Evolutionary conservation across 768 basidiomycete genomes (phyloP), one percentile per base, ranked within the genome.

Genomic region (Suillus plorans): DNA sequence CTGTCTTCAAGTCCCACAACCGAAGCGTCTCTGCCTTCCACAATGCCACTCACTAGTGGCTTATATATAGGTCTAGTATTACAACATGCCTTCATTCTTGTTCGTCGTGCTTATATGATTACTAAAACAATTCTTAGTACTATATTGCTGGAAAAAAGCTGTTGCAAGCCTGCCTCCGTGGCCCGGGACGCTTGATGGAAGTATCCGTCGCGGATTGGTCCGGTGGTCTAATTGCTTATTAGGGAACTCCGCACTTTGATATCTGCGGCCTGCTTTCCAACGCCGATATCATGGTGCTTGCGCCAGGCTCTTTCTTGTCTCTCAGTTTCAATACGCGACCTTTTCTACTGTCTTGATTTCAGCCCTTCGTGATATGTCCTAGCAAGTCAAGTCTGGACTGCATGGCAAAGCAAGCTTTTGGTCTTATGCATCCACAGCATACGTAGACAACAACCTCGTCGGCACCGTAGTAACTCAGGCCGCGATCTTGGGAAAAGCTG

Each of bases 381-480:
- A 89, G 89, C 87, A 90, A 87, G 68, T 89, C 91, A 66, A 42
- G 53, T 34, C 37, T 6, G 88, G 90, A 72, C 69, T 88, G 77
- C 31, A 9, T 10, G 13, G n/a, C 28, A 49, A 25, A 18, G 34
- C 50, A 39, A 28, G n/a, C 20, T 20, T 42, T 16, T 18, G 3
- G 41, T 37, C 25, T 6, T 13, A 13, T 56, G 7, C 52, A 10
- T 70, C 41, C 34, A 34, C 72, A 95, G 94, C 83, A 66, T 93
- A 94, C 80, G 90, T 95, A 77, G 91, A 95, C 75, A 81, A 79
- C 72, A 87, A 92, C 76, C 86, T 96, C 63, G 76, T 96, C 70
- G 91, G 86, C 42, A 88, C 79, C 66, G 87, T 87, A 78, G 79
- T 97, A 72, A n/a, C 79, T 28, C 84, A 85, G 70, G 95, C 93